Conservation (phyloP, 371 early-diverging fungal species). For the Mucor lusitanicus region DNA sequence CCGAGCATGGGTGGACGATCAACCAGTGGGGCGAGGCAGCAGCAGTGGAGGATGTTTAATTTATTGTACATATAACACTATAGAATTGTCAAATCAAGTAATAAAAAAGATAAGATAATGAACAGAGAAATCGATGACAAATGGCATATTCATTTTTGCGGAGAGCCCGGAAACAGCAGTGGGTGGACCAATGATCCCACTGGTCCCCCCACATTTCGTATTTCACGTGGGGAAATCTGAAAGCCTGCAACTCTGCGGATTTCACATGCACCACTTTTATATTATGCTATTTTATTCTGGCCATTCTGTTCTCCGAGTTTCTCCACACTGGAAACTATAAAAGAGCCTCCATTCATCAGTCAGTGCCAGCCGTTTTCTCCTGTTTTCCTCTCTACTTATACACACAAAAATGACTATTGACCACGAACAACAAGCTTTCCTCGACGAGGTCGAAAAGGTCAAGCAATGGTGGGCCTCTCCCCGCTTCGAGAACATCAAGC, state of each 20-base stretch:
- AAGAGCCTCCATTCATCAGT: not conserved
- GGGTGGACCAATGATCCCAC: not conserved
- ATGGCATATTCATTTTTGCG: slow-evolving; percentile 14
- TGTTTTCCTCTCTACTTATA: slow-evolving; percentile 2
- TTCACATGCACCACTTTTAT: not conserved
- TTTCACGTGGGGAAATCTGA: slow-evolving; percentile 19
- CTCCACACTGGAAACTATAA: not conserved
- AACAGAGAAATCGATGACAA: slow-evolving; percentile 19
- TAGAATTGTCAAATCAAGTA: slow-evolving; percentile 1
- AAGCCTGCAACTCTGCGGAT: not conserved
- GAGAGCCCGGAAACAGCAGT: slow-evolving; percentile 18
- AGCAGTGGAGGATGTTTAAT: slow-evolving; percentile 6
- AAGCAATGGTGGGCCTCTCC: slow-evolving; percentile 86
- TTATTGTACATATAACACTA: not conserved
- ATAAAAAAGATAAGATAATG: slow-evolving; percentile 19
- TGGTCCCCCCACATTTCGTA: slow-evolving; percentile 6
- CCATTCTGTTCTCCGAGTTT: slow-evolving; percentile 17
- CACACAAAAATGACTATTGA: slow-evolving; percentile 24
- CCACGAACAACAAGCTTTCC: slow-evolving; percentile 71
- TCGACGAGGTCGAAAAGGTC: slow-evolving; percentile 77
- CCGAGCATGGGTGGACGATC: slow-evolving; percentile 37
- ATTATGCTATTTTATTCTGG: not conserved
- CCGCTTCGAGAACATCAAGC: slow-evolving; percentile 82
- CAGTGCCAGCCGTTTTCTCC: too few relatives aligned
- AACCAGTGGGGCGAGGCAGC: slow-evolving; percentile 26